Base-by-base conservation (phyloP, 78 protist genomes). In the Dictyostelium brefeldianum region DNA sequence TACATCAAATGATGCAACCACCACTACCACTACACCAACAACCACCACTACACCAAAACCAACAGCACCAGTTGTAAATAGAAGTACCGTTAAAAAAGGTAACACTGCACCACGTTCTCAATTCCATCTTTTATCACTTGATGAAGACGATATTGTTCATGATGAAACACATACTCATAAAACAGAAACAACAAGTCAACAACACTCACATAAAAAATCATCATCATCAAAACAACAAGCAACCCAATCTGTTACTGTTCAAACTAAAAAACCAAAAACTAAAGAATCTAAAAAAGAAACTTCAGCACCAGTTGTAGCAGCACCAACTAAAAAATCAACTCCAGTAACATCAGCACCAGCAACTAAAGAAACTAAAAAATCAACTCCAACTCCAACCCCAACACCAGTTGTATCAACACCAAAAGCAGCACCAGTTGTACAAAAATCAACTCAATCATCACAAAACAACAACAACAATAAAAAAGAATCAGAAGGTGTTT, bases 401-500 rank as follows among this genome's bases (percentile, higher is more conserved):
- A 69, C 78, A 14, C 43, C 78, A 27, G 78, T 18, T 54, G n/a
- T n/a, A n/a, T n/a, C n/a, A 59, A 25, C 46, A 14, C 41, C 75
- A 25, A 67, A 31, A 31, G n/a, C 41, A 65, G 27, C 78, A 70
- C 36, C 36, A 70, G 54, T 20, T 18, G 43, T 15, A 43, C 36
- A 71, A 71, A 47, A 71, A 71, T 22, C 70, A 62, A n/a, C 18
- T n/a, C 70, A 62, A 62, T 22, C 14, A 62, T n/a, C 18, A 62
- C 14, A 71, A 43, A 18, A 71, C 14, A 65, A 0, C 10, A 65
- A 29, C 17, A 5, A 31, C 12, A 67, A 67, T 67, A 67, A 67
- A 31, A 67, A 67, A 67, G 69, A 59, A 59, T 67, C 75, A 27
- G 51, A 71, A 71, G 79, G 65, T 18, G 70, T 56, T 46, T 20